phyloP scores from a whole-genome alignment of 441 rosid genomes.

The Jatropha multifida region DNA sequence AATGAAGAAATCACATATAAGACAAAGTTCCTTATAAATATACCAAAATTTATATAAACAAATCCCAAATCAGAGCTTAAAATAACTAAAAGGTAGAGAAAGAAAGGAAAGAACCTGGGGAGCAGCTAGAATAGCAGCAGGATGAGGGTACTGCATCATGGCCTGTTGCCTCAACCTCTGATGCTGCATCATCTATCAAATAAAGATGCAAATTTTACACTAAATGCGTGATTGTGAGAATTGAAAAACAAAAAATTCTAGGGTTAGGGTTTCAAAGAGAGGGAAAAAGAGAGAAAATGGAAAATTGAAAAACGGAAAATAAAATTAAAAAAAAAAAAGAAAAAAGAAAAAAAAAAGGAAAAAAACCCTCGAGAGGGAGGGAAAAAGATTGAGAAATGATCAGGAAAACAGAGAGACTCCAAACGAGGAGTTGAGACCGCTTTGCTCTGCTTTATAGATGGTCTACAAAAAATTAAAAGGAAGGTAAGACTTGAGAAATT shows the following conservation, averaged over 20 bases:
- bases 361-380: constrained; percentile 28
- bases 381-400: constrained; percentile 12
- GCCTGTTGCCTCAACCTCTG: constrained; percentile 58
- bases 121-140: constrained; percentile 45
- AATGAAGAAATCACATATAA: not conserved
- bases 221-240: not conserved
- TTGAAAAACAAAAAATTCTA: not conserved
- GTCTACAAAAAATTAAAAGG: not conserved
- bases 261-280: constrained; percentile 4
- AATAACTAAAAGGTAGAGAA: not conserved
- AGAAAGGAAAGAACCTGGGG: constrained; percentile 39
- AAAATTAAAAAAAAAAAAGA: not conserved
- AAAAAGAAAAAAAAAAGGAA: not conserved
- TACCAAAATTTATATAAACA: not conserved
- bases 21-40: not conserved
- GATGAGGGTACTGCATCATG: constrained; percentile 56
- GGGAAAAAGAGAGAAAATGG: not conserved
- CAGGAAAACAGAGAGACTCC: not conserved
- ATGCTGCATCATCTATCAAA: constrained; percentile 36
- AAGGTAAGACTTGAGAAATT: not conserved
- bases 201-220: not conserved
- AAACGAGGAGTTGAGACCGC: not conserved
- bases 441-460: too few species aligned
- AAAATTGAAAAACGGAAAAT: not conserved
- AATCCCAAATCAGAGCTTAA: too few species aligned